Conservation (phyloP, 176 grass and related monocot genomes). For the Oryza meyeriana region DNA sequence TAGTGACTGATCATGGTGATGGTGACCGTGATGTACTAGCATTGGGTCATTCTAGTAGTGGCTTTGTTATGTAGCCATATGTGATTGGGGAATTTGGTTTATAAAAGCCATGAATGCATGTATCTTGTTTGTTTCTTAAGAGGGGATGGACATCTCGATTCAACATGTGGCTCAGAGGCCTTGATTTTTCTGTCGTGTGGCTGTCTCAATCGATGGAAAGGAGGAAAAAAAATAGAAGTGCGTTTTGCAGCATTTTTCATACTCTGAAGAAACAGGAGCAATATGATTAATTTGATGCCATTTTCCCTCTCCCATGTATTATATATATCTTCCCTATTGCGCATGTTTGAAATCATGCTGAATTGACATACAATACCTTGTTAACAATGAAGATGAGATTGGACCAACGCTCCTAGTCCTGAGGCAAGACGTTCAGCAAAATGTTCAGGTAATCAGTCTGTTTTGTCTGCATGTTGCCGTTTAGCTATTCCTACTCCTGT, state of each 20-base stretch:
- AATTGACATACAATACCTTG: slow-evolving; percentile 10
- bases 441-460: slow-evolving; percentile 57
- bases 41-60: background rate
- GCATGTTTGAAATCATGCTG: background rate
- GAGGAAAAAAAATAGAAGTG: background rate
- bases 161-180: background rate
- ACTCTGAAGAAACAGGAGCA: background rate
- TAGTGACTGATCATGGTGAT: too few relatives aligned
- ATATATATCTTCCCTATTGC: background rate
- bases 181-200: background rate
- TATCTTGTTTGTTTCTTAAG: background rate
- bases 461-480: too few relatives aligned
- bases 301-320: background rate
- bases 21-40: too few relatives aligned
- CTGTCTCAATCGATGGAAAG: background rate
- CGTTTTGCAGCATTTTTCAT: background rate
- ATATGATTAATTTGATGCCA: background rate
- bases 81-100: background rate
- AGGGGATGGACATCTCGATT: background rate
- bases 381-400: slow-evolving; percentile 65
- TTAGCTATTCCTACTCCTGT: too few relatives aligned
- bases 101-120: background rate
- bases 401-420: slow-evolving; percentile 77
- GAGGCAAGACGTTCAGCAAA: slow-evolving; percentile 72
- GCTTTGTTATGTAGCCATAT: background rate